Evolutionary conservation across 2,329 filamentous ascomycete species (phyloP).

Genomic region (Neofusicoccum laricinum): DNA sequence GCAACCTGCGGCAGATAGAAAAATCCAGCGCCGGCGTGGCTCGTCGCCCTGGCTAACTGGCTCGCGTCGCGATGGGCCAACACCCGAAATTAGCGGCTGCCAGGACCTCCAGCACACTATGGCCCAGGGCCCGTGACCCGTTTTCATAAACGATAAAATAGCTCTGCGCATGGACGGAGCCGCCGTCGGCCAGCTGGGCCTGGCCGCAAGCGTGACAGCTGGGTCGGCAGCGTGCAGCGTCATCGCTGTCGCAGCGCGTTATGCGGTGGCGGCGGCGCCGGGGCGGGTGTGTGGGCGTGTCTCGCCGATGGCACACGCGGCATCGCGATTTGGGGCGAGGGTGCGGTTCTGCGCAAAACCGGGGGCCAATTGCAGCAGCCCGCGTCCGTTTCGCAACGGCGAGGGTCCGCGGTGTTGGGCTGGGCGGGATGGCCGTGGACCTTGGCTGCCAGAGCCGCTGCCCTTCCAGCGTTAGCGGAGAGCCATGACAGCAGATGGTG

Average conservation of each 20-base stretch:
- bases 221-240: background rate
- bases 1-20: conserved; percentile 10
- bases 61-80: background rate
- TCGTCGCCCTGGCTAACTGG: background rate
- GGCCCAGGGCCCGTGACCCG: background rate
- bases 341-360: background rate
- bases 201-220: background rate
- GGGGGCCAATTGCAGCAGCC: conserved; percentile 4
- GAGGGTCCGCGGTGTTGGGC: background rate
- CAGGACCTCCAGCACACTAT: background rate
- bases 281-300: background rate
- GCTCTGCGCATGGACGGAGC: conserved; percentile 1
- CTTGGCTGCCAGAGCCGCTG: conserved; percentile 1
- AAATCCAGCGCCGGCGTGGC: background rate
- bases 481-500: background rate
- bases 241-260: background rate
- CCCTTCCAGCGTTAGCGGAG: background rate
- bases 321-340: background rate
- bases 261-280: background rate
- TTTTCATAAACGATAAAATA: conserved; percentile 13
- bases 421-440: background rate
- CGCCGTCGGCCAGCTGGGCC: background rate
- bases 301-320: conserved; percentile 5
- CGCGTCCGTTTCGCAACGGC: conserved; percentile 4
- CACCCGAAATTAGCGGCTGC: conserved; percentile 8